Percentiles rank a stretch among this genome's conserved stretches.
Conservation (phyloP, 192 early-diverging fungal species). For the Backusella morwellensis region DNA sequence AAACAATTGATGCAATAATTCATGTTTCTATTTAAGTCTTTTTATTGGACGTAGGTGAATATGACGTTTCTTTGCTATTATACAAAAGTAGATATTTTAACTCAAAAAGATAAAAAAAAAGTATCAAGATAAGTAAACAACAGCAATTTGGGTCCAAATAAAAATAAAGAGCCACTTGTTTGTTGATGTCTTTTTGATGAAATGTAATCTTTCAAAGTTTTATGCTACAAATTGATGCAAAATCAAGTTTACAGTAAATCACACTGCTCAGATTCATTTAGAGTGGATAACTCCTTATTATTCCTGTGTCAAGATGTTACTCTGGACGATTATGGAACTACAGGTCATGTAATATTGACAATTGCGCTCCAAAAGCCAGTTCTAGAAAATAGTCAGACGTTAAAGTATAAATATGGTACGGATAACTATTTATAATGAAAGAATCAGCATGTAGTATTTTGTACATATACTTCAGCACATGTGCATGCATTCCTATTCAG, state of each 20-base stretch:
- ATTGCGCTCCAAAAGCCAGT: neutral
- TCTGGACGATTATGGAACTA: neutral
- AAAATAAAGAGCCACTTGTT: neutral
- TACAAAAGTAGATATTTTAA: neutral
- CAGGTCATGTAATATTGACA: neutral
- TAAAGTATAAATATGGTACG: neutral
- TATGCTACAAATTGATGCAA: neutral
- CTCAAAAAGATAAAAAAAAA: neutral
- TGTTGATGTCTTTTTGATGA: neutral
- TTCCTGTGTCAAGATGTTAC: neutral
- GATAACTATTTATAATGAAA: neutral
- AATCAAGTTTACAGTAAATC: neutral
- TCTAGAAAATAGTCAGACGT: neutral
- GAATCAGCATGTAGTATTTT: neutral
- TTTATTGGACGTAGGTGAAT: neutral
- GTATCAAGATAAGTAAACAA: neutral
- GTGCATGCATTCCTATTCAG: constrained; percentile 1
- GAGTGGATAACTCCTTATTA: neutral
- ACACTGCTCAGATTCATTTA: neutral
- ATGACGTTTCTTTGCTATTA: neutral
- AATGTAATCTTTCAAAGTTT: neutral
- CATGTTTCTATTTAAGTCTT: neutral
- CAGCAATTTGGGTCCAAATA: neutral
- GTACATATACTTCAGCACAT: neutral
- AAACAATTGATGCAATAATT: neutral